These are phyloP conservation scores for Carex scoparia DNA, from an alignment of 176 grass and related monocot genomes.

Conservation along the genomic window DNA sequence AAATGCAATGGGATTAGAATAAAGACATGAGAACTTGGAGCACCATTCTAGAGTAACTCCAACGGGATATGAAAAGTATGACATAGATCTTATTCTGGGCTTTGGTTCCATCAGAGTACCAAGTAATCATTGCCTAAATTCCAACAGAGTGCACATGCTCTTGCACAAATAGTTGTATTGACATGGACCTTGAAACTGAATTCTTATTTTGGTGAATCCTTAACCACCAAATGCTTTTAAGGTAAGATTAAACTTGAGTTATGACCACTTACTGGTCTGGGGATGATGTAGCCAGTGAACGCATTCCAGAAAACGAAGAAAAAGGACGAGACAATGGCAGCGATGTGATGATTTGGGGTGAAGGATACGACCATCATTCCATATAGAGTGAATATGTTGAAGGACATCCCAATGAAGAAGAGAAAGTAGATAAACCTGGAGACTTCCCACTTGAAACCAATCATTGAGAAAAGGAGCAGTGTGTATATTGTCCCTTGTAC, in stretches of 20 bases:
- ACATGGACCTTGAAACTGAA: neutral
- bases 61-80: neutral
- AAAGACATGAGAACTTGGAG: neutral
- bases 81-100: neutral
- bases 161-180: neutral
- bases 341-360: conserved; percentile 56
- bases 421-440: conserved; percentile 74
- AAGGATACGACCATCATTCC: conserved; percentile 71
- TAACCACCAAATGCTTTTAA: neutral
- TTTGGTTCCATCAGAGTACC: no score
- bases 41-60: neutral
- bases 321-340: conserved; percentile 52
- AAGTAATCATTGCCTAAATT: neutral
- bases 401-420: conserved; percentile 63
- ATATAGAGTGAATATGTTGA: conserved; percentile 68
- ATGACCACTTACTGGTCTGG: conserved; percentile 48
- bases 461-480: conserved; percentile 62
- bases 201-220: neutral
- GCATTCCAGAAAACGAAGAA: conserved; percentile 66
- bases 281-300: conserved; percentile 66
- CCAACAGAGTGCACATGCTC: neutral
- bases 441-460: conserved; percentile 61
- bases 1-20: neutral
- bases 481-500: conserved; percentile 53
- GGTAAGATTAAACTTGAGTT: neutral